Evolutionary conservation across 345 rosid species (phyloP), one percentile per base, ranked within the genome.

Genomic region (Lagerstroemia speciosa): DNA sequence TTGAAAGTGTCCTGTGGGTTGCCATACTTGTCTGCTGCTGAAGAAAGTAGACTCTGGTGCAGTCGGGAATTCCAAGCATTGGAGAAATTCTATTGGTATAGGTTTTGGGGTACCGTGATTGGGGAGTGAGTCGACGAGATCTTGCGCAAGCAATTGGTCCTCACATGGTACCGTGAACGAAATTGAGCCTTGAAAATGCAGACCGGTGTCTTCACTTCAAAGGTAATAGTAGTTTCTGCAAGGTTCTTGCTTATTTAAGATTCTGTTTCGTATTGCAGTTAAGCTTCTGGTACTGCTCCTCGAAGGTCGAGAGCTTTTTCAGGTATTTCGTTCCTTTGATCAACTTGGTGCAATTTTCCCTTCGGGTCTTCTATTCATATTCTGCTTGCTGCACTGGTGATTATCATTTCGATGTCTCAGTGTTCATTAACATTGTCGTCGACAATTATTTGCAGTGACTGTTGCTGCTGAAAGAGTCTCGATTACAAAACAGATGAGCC

Each of bases 401-500:
- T 40, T 22, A 6, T 67, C 16, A 33, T 15, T 58, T 53, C 34
- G 67, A 37, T 22, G 40, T 19, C 29, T 10, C 58, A 57, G 46
- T 17, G 53, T 65, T 67, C 8, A 22, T 70, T n/a, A 27, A 66
- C 57, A 46, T 27, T 29, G n/a, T 46, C 22, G 16, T 26, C 67
- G n/a, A n/a, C n/a, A n/a, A 9, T 65, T 31, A 50, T 30, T 34
- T 68, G 78, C 84, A 94, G 99, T 97, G 65, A 94, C 91, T 85
- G 99, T 96, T 69, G 97, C 89, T 77, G 85, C 89, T 60, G 99
- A 94, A 81, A 82, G 93, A n/a, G n/a, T n/a, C n/a, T n/a, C n/a
- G n/a, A n/a, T n/a, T n/a, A n/a, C n/a, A n/a, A n/a, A n/a, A n/a
- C n/a, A n/a, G n/a, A n/a, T n/a, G n/a, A n/a, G n/a, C n/a, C n/a